phyloP scores from a whole-genome alignment of 371 early-diverging fungal genomes.

The Neoconidiobolus thromboides region DNA sequence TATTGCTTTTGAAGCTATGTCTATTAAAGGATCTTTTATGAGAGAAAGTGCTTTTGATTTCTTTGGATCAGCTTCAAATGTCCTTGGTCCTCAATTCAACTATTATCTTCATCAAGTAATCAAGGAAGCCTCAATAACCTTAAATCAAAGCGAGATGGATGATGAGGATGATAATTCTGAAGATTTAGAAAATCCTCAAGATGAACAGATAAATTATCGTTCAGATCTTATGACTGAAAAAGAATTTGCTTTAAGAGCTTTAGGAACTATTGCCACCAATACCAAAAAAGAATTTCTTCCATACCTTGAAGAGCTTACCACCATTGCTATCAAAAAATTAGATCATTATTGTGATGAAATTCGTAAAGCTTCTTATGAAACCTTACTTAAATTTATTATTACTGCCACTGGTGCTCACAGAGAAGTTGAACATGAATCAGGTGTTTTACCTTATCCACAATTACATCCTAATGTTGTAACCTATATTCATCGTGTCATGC shows the following conservation, averaged over 20 bases:
- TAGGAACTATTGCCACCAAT: constrained; percentile 37
- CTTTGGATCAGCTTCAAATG: constrained; percentile 61
- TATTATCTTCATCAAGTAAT: constrained; percentile 53
- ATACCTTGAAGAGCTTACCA: neutral
- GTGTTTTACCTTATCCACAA: constrained; percentile 37
- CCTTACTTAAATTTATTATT: constrained; percentile 53
- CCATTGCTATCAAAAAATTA: constrained; percentile 15
- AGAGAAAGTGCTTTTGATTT: constrained; percentile 73
- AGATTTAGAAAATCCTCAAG: constrained; percentile 22
- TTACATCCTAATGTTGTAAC: constrained; percentile 54
- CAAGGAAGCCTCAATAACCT: constrained; percentile 51
- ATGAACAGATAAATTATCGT: too few relatives aligned
- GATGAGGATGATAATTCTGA: constrained; percentile 20
- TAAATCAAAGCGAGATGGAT: constrained; percentile 44
- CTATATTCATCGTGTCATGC: constrained; percentile 44
- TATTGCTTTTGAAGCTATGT: constrained; percentile 57
- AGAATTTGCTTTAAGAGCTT: constrained; percentile 15
- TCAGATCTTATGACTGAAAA: too few relatives aligned
- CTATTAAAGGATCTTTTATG: constrained; percentile 44
- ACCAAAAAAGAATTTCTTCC: constrained; percentile 10
- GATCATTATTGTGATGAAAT: constrained; percentile 61
- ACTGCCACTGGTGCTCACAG: constrained; percentile 50
- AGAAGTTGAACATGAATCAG: constrained; percentile 46
- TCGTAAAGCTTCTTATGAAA: constrained; percentile 50
- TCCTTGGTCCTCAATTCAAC: constrained; percentile 64